These are phyloP conservation scores for Penicillium fuscoglaucum DNA, from an alignment of 2,329 filamentous ascomycete species.

Conservation along the genomic window DNA sequence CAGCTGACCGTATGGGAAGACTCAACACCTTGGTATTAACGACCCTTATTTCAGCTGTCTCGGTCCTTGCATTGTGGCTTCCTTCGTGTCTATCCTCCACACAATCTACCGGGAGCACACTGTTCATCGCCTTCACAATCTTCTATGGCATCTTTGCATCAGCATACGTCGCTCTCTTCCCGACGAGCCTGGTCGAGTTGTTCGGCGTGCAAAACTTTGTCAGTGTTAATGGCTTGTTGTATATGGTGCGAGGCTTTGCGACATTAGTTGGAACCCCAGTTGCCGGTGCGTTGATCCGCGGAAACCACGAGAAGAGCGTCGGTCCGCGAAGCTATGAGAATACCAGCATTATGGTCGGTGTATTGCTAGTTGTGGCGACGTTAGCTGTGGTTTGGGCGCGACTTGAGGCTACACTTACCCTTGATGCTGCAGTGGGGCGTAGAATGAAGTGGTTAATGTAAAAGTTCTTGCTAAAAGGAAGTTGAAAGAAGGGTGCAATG, in stretches of 20 bases:
- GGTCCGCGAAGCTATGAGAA: constrained; percentile 24
- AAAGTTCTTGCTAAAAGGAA: background rate
- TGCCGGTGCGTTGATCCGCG: constrained; percentile 31
- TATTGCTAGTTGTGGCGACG: constrained; percentile 25
- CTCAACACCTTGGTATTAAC: constrained; percentile 42
- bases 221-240: constrained; percentile 42
- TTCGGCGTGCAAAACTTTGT: constrained; percentile 44
- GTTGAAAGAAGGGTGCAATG: background rate
- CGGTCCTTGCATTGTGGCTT: constrained; percentile 30
- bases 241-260: constrained; percentile 42
- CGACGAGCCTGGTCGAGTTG: constrained; percentile 41
- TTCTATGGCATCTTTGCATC: constrained; percentile 42
- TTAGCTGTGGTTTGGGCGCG: constrained; percentile 30
- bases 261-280: constrained; percentile 43
- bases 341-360: constrained; percentile 28
- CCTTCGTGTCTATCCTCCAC: constrained; percentile 20
- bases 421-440: constrained; percentile 11
- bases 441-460: constrained; percentile 23
- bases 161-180: constrained; percentile 44
- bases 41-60: constrained; percentile 30
- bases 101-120: constrained; percentile 14
- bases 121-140: constrained; percentile 36
- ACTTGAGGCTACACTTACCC: constrained; percentile 23
- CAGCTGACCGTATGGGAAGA: constrained; percentile 41
- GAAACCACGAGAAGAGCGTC: constrained; percentile 8